Base-by-base conservation (phyloP, 148 eudicot genomes). In the Gaultheria prostrata region DNA sequence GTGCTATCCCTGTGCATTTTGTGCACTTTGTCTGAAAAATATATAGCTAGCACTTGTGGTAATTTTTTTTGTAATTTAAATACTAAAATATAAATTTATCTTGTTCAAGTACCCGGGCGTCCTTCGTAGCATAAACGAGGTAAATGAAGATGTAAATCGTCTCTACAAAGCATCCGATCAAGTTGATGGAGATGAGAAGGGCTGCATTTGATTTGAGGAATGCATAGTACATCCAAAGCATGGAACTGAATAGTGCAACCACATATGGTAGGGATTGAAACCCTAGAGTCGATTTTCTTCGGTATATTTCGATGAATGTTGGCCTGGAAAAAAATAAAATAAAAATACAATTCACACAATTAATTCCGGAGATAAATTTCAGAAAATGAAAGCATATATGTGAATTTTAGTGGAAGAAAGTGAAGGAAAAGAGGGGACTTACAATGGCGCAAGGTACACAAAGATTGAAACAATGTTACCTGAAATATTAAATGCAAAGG, bases 191-290 rank as follows among this genome's bases (percentile, higher is more conserved):
- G 85, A 95, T 87, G 49, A 94, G 86, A 53, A 87, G 91, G 45
- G 72, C 53, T n/a, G 89, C 89, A 54, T 90, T 53, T 53, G 80
- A 50, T 84, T 89, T 90, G 76, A 95, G 79, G 2, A 93, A 33
- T 32, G 94, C 94, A 32, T 95, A 95, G 57, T 91, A 93, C 76
- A 92, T 59, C 98, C 98, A 95, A n/a, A 95, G 86, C 90, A 89
- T 88, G 8, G 98, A 77, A 67, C 97, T 91, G 70, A 95, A 91
- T 0, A 95, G 87, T 7, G 95, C 88, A 3, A 89, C 91, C n/a
- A 89, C 86, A 71, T 93, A 93, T 1, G 98, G 97, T 21, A 93
- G 83, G 14, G 92, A 89, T 51, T 91, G 88, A 79, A 85, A 95
- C 30, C 91, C 91, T 81, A 91, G 57, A 8, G 90, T 92, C 18